These are phyloP conservation scores for Coriaria nepalensis DNA, from an alignment of 306 rosid species.

Conservation along the genomic window DNA sequence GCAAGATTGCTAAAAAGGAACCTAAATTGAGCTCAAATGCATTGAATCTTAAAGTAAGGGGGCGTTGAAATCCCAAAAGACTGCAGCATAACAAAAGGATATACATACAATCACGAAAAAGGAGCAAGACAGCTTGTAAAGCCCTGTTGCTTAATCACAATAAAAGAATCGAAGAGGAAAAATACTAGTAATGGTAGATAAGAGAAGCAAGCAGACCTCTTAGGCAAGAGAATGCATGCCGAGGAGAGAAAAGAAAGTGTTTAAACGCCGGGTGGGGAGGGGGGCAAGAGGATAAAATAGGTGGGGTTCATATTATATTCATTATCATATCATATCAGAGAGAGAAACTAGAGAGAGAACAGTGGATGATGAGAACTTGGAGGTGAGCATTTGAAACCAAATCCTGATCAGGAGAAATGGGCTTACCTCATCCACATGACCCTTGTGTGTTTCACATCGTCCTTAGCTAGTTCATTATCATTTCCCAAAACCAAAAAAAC, in stretches of 20 bases:
- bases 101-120: too few species aligned
- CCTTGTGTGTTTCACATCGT: slow-evolving; percentile 46
- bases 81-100: too few species aligned
- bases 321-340: slow-evolving; percentile 6
- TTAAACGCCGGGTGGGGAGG: slow-evolving; percentile 17
- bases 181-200: too few species aligned
- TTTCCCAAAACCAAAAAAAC: slow-evolving; percentile 17
- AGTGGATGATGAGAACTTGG: slow-evolving; percentile 64
- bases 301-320: slow-evolving; percentile 20
- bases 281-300: slow-evolving; percentile 26
- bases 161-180: too few species aligned
- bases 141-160: too few species aligned
- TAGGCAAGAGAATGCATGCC: slow-evolving; percentile 12
- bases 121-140: too few species aligned
- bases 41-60: too few species aligned
- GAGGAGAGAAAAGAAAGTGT: slow-evolving; percentile 19
- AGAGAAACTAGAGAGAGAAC: slow-evolving; percentile 7
- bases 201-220: background rate
- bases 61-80: too few species aligned
- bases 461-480: slow-evolving; percentile 20
- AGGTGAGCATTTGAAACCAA: slow-evolving; percentile 52
- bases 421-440: slow-evolving; percentile 43
- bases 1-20: too few species aligned
- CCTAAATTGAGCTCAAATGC: too few species aligned
- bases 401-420: slow-evolving; percentile 38